A percentile compares a stretch with the other conserved stretches of the same genome.
phyloP scores from a whole-genome alignment of 352 stramenopile species.

The Globisporangium irregulare region DNA sequence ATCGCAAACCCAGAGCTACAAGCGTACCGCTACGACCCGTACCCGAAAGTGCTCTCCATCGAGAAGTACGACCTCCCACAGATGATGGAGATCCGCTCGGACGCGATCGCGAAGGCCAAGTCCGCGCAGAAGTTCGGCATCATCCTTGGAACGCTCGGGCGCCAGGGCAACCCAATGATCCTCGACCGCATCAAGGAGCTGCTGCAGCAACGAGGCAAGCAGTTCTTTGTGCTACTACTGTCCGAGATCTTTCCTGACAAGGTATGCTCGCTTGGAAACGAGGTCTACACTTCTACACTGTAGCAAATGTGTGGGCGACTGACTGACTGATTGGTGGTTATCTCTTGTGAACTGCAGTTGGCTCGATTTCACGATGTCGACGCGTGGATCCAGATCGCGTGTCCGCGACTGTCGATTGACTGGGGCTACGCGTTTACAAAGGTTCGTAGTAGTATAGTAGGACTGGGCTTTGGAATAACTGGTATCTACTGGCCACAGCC shows the following conservation, averaged over 20 bases:
- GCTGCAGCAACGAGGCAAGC: conserved; percentile 85
- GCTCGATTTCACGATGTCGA: conserved; percentile 87
- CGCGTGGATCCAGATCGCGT: conserved; percentile 99
- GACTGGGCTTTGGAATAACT: not conserved
- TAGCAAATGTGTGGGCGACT: not conserved
- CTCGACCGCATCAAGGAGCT: conserved; percentile 91
- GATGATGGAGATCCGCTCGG: conserved; percentile 93
- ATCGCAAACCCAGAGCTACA: conserved; percentile 97
- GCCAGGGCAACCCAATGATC: conserved; percentile 97
- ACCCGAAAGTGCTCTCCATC: conserved; percentile 95
- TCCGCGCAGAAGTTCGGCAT: conserved; percentile 93
- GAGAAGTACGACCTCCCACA: conserved; percentile 96
- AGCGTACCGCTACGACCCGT: conserved; percentile 99
- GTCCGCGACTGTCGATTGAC: conserved; percentile 97
- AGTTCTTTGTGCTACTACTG: conserved; percentile 94
- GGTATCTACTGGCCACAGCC: too few species aligned
- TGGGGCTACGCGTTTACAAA: conserved; percentile 97
- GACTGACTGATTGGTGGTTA: not conserved
- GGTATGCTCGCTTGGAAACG: conserved; percentile 23
- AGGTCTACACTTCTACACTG: not conserved
- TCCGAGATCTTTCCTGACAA: conserved; percentile 97
- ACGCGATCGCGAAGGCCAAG: conserved; percentile 72
- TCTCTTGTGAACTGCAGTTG: conserved; percentile 46
- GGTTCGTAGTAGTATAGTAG: conserved; percentile 23
- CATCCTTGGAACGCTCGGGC: conserved; percentile 97